phyloP scores from a whole-genome alignment of 148 eudicot genomes.

The Fagopyrum esculentum region DNA sequence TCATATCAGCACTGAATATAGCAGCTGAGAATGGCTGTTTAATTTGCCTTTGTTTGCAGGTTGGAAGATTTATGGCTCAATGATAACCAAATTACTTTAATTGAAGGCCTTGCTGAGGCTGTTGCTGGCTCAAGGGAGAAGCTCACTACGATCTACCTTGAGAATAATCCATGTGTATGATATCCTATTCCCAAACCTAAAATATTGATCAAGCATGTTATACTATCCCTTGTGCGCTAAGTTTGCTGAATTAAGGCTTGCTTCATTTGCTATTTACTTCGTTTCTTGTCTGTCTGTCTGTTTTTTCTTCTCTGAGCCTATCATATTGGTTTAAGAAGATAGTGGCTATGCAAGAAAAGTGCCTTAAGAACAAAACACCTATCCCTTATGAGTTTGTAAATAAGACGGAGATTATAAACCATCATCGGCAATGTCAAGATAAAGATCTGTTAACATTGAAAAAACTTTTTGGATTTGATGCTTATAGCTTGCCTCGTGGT shows the following conservation, averaged over 20 bases:
- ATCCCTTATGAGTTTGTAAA: background rate
- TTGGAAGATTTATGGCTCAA: slow-evolving; percentile 98
- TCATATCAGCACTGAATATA: background rate
- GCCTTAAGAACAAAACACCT: background rate
- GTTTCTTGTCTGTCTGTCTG: background rate
- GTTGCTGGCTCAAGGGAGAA: slow-evolving; percentile 74
- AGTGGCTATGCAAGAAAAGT: background rate
- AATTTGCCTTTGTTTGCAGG: slow-evolving; percentile 29
- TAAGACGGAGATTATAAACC: background rate
- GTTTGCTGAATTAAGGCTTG: background rate
- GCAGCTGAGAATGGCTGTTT: background rate
- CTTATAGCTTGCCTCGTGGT: background rate
- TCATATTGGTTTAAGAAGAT: background rate
- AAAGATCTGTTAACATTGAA: background rate
- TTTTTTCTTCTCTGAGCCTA: background rate
- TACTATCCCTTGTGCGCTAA: background rate
- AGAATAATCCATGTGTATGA: slow-evolving; percentile 95
- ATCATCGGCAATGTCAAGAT: background rate
- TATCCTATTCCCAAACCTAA: background rate
- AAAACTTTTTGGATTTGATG: background rate
- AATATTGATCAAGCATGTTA: background rate
- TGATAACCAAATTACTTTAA: slow-evolving; percentile 76
- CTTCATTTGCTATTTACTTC: background rate
- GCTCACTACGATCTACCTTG: slow-evolving; percentile 91
- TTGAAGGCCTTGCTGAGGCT: slow-evolving; percentile 65